These are phyloP conservation scores for Neurospora sp. DNA, from an alignment of 2,329 filamentous ascomycete genomes.

Conservation along the genomic window DNA sequence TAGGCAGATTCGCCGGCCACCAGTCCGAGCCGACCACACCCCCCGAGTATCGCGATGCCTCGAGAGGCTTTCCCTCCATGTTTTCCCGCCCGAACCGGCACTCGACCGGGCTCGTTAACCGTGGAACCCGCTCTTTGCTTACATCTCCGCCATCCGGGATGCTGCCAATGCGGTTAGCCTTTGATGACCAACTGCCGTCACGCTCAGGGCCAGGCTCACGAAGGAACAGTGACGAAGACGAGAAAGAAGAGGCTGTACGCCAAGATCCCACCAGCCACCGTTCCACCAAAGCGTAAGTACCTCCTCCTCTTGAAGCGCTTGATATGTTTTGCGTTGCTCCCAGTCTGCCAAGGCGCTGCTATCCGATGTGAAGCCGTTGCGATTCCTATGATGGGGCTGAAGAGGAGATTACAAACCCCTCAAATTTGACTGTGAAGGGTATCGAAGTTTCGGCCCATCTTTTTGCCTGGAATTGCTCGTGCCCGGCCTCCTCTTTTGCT, in stretches of 20 bases:
- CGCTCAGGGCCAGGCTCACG: constrained; percentile 79
- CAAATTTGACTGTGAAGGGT: neutral
- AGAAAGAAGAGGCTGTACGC: constrained; percentile 66
- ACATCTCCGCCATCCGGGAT: constrained; percentile 64
- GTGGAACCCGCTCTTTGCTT: constrained; percentile 66
- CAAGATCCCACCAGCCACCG: constrained; percentile 62
- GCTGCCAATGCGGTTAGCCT: constrained; percentile 47
- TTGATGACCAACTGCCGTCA: constrained; percentile 60
- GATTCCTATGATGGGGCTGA: neutral
- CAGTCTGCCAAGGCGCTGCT: neutral
- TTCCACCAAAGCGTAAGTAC: constrained; percentile 68
- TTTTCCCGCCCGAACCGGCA: constrained; percentile 81
- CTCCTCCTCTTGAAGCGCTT: neutral
- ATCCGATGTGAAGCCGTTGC: neutral
- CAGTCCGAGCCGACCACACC: constrained; percentile 95
- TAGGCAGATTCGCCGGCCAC: constrained; percentile 51
- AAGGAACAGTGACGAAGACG: constrained; percentile 84
- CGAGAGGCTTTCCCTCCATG: constrained; percentile 62
- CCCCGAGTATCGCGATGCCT: constrained; percentile 74
- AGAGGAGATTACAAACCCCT: neutral
- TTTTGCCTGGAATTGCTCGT: neutral
- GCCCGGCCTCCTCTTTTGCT: neutral
- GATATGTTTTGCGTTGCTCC: neutral
- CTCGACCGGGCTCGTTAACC: constrained; percentile 67
- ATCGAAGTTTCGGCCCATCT: neutral